Base-by-base conservation (phyloP, 225 moss, liverwort and hornwort genomes). In the Asterella californica region DNA sequence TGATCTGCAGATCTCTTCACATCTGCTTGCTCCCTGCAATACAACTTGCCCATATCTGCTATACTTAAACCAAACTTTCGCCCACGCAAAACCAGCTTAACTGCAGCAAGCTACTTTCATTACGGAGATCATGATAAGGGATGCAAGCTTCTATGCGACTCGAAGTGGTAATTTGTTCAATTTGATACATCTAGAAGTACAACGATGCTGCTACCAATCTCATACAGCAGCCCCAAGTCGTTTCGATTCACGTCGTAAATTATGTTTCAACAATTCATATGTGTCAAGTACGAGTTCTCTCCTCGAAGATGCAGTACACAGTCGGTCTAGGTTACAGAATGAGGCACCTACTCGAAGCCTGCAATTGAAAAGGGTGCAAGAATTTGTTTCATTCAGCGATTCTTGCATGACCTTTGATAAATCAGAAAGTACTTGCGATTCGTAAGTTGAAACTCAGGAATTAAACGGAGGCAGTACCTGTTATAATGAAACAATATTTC, bases 121-220 rank as follows among this genome's bases (percentile, higher is more conserved):
- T 38, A 76, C 9, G 42, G 27, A 45, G 62, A 62, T 62, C 37
- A 45, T 62, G 62, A 62, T 76, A 18, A 76, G 61, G 38, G 42
- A 62, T 22, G 14, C 76, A 61, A 76, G 76, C 50, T 74, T 53
- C 37, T 30, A 42, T 62, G 76, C 57, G 54, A 15, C n/a, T 61
- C 19, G 15, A 33, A 55, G 29, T 17, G 48, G 9, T 30, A 54
- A 29, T 32, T 53, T 17, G 75, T 53, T 10, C 27, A 12, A 61
- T 62, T 62, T 38, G 37, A 15, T 76, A 76, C 61, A 29, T 30
- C 12, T 38, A 18, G 21, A 46, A 65, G 47, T 77, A 77, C 64
- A 77, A 9, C 24, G 45, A 29, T 64, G 45, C 25, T 64, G 62
- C 64, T 34, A 48, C 63, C 46, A 15, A 38, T 77, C 46, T 48